A percentile compares a stretch with the other conserved stretches of the same genome.
phyloP scores from a whole-genome alignment of 306 rosid genomes.

The Geum urbanum region DNA sequence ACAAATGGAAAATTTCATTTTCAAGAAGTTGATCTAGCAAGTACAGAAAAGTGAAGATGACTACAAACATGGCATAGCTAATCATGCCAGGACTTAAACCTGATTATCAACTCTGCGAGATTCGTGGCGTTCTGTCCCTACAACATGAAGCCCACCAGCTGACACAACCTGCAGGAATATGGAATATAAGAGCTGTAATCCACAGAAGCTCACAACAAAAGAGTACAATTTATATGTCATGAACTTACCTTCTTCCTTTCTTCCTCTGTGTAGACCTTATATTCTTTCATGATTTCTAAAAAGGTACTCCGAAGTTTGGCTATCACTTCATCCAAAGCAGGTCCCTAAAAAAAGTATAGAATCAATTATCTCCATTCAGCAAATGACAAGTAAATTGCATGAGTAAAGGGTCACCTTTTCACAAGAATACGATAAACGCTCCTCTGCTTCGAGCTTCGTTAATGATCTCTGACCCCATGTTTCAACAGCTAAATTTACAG shows the following conservation, averaged over 20 bases:
- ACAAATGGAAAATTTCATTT: constrained; percentile 24
- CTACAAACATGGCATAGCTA: constrained; percentile 10
- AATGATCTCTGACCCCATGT: constrained; percentile 88
- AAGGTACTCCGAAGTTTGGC: constrained; percentile 73
- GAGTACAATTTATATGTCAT: constrained; percentile 17
- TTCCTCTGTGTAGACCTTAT: constrained; percentile 78
- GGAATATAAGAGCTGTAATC: constrained; percentile 22
- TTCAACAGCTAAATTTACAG: constrained; percentile 73
- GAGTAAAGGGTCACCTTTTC: constrained; percentile 61
- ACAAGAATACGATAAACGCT: constrained; percentile 87
- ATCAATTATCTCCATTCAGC: constrained; percentile 6
- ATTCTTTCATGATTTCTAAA: constrained; percentile 74
- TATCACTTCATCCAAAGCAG: constrained; percentile 84
- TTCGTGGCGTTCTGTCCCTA: constrained; percentile 95
- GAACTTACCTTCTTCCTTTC: constrained; percentile 74
- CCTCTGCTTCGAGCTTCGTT: constrained; percentile 94
- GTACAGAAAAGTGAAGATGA: constrained; percentile 11
- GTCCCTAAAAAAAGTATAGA: constrained; percentile 55
- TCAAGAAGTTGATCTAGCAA: constrained; percentile 17
- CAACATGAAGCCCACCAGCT: constrained; percentile 97
- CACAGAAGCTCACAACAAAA: constrained; percentile 19
- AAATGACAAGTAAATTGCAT: background rate
- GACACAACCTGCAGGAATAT: constrained; percentile 63
- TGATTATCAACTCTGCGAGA: constrained; percentile 94
- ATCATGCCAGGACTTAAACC: constrained; percentile 41